Base-by-base conservation (phyloP, 208 protist species). In the Jaenimonas drosophilae region DNA sequence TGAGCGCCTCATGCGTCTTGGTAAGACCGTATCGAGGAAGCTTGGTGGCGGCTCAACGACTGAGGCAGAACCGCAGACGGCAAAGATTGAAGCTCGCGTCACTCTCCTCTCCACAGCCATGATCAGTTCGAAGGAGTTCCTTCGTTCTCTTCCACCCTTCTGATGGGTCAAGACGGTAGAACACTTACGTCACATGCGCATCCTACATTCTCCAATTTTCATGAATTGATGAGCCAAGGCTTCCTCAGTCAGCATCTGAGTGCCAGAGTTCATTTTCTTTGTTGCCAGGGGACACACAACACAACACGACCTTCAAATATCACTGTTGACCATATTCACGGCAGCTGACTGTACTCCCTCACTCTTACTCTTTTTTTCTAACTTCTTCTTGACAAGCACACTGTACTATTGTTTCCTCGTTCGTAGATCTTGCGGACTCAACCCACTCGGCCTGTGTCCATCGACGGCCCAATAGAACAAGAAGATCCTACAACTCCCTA, bases 71-170 rank as follows among this genome's bases (percentile, higher is more conserved):
- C 78, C 68, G 19, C 69, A 76, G 38, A 81, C 83, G n/a, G 70
- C 76, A 2, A 91, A 91, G 49, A 88, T 91, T 28, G 76, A 88
- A 31, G 76, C 73, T 9, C 67, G 62, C 37, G 83, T 91, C 32
- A 73, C 70, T 34, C 56, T 88, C 24, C 54, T 88, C 42, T 82
- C 77, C 34, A 91, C 83, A 2, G 62, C 72, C 16, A 80, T 88
- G 67, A 47, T 91, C 48, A 87, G 78, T 47, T 82, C 78, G 25
- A 84, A 84, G 31, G 68, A 75, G 16, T 91, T 91, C 33, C 70
- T 91, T 19, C 29, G 49, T 41, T 87, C 73, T 7, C 47, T 87
- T 32, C 62, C 64, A 16, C 51, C 34, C 16, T 56, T 24, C 49
- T 4, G 27, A 16, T 43, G 16, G 17, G 38, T 43, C 9, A 16